Percentiles rank a stretch among this genome's conserved stretches.
Conservation (phyloP, 768 basidiomycete genomes). For the Termitomyces sp. region DNA sequence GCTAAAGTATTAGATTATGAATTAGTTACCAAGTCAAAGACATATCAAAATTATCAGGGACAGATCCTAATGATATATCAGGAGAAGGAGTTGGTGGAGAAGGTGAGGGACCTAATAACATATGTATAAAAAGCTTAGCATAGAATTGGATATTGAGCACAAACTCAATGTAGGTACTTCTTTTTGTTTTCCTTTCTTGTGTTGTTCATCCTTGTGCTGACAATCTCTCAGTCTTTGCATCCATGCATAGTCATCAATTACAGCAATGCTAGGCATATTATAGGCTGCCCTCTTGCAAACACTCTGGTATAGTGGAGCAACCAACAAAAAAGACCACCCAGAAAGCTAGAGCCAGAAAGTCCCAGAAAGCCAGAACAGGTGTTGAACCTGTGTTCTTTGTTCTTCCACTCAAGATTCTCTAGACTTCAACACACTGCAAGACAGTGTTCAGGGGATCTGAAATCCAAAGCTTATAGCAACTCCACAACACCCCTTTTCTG, state of each 20-base stretch:
- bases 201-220: too few species aligned
- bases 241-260: too few species aligned
- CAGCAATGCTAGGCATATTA: too few species aligned
- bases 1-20: too few species aligned
- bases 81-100: background rate
- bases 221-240: too few species aligned
- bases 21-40: too few species aligned
- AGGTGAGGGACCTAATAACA: background rate
- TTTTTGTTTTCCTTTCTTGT: too few species aligned
- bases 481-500: conserved; percentile 3
- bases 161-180: too few species aligned
- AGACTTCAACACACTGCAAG: background rate
- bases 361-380: conserved; percentile 1
- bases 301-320: background rate
- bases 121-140: background rate
- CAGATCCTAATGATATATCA: background rate
- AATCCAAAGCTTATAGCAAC: background rate
- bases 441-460: too few species aligned
- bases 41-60: too few species aligned
- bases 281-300: background rate
- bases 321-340: background rate
- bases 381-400: too few species aligned
- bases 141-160: too few species aligned
- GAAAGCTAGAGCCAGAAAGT: background rate
- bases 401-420: background rate